These are phyloP conservation scores for Melaleuca alternifolia DNA, from an alignment of 345 rosid genomes.

Conservation along the genomic window DNA sequence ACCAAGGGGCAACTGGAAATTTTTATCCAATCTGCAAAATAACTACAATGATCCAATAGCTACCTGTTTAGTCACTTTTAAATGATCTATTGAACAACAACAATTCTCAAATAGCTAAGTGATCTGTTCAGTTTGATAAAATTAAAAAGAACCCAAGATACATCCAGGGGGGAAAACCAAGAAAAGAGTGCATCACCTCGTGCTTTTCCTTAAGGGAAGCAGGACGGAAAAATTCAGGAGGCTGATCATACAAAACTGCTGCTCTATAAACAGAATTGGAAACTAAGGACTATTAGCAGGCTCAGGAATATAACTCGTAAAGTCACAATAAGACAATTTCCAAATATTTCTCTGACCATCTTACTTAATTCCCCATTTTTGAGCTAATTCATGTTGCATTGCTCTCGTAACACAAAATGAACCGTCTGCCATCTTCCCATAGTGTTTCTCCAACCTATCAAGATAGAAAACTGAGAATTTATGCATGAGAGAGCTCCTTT, in stretches of 20 bases:
- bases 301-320: background rate
- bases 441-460: constrained; percentile 70
- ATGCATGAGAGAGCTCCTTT: background rate
- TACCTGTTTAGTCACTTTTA: background rate
- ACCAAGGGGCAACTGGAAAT: constrained; percentile 39
- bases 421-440: constrained; percentile 82
- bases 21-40: constrained; percentile 66
- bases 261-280: constrained; percentile 39
- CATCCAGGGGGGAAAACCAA: background rate
- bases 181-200: constrained; percentile 39
- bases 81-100: background rate
- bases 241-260: constrained; percentile 78
- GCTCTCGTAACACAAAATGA: constrained; percentile 84
- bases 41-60: constrained; percentile 34
- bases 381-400: constrained; percentile 95
- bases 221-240: constrained; percentile 85
- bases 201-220: constrained; percentile 71
- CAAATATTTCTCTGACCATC: constrained; percentile 18
- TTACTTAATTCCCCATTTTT: constrained; percentile 95
- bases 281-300: background rate
- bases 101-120: background rate
- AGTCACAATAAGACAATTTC: background rate
- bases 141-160: background rate
- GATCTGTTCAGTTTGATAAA: background rate
- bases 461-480: background rate